Conservation (phyloP, 345 rosid species). For the Syzygium oleosum region DNA sequence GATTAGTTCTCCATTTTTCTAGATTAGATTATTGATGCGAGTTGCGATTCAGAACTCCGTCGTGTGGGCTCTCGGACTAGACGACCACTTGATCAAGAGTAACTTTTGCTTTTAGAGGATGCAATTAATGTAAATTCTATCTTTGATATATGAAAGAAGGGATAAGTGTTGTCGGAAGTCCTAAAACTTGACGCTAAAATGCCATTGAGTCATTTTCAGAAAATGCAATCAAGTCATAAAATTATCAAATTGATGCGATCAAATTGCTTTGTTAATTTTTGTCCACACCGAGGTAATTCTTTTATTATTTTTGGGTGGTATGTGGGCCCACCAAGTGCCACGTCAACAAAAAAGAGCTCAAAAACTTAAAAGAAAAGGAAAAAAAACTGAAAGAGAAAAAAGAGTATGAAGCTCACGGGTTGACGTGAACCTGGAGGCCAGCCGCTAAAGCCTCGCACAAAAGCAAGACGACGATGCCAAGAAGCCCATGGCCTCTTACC, state of each 20-base stretch:
- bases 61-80: accelerated
- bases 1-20: accelerated
- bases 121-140: neutral
- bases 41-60: accelerated
- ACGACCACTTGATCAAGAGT: accelerated
- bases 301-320: neutral
- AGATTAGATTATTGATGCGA: neutral
- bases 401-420: neutral
- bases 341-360: accelerated
- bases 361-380: neutral
- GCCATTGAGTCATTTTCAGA: too few relatives aligned
- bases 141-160: accelerated
- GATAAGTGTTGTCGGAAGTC: accelerated
- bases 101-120: accelerated
- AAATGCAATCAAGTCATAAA: too few relatives aligned
- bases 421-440: neutral
- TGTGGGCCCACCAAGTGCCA: neutral
- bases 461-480: neutral
- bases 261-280: accelerated
- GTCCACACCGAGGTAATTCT: accelerated
- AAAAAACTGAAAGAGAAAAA: neutral
- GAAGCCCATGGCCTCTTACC: neutral
- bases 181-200: accelerated
- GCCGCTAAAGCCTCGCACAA: neutral
- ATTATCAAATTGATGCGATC: too few relatives aligned